These are phyloP conservation scores for Phytopythium oedochilum DNA, from an alignment of 352 stramenopile genomes.

Conservation along the genomic window DNA sequence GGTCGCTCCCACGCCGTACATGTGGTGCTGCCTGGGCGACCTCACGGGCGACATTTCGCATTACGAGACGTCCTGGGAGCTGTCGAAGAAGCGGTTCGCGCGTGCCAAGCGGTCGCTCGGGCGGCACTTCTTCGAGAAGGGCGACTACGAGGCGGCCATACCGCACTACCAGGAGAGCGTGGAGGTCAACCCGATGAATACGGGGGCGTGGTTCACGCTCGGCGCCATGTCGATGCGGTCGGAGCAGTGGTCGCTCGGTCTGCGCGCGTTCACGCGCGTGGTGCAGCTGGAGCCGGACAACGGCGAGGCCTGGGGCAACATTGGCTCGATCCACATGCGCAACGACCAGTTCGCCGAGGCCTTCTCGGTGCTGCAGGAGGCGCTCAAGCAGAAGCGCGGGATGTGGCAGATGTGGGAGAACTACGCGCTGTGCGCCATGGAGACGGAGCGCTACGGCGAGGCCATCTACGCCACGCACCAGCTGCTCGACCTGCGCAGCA, in stretches of 20 bases:
- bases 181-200: slow-evolving; percentile 88
- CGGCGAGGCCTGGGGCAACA: slow-evolving; percentile 93
- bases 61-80: slow-evolving; percentile 90
- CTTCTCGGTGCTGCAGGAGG: slow-evolving; percentile 79
- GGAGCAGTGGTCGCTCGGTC: slow-evolving; percentile 80
- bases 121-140: slow-evolving; percentile 86
- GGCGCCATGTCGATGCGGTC: slow-evolving; percentile 90
- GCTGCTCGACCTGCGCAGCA: slow-evolving; percentile 70
- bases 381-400: slow-evolving; percentile 86
- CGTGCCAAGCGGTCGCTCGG: slow-evolving; percentile 90
- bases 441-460: slow-evolving; percentile 65
- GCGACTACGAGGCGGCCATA: slow-evolving; percentile 70
- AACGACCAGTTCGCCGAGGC: slow-evolving; percentile 73
- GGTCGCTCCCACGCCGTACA: slow-evolving; percentile 86
- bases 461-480: slow-evolving; percentile 84
- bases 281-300: slow-evolving; percentile 94
- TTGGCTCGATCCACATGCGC: slow-evolving; percentile 91
- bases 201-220: slow-evolving; percentile 91
- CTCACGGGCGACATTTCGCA: slow-evolving; percentile 86
- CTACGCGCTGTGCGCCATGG: slow-evolving; percentile 74
- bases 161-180: slow-evolving; percentile 83
- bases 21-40: slow-evolving; percentile 93
- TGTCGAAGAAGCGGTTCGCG: slow-evolving; percentile 90
- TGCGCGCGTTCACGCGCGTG: slow-evolving; percentile 90
- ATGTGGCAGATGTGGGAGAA: slow-evolving; percentile 95